Conservation (phyloP, 208 protist species). For the Entamoeba invadens region DNA sequence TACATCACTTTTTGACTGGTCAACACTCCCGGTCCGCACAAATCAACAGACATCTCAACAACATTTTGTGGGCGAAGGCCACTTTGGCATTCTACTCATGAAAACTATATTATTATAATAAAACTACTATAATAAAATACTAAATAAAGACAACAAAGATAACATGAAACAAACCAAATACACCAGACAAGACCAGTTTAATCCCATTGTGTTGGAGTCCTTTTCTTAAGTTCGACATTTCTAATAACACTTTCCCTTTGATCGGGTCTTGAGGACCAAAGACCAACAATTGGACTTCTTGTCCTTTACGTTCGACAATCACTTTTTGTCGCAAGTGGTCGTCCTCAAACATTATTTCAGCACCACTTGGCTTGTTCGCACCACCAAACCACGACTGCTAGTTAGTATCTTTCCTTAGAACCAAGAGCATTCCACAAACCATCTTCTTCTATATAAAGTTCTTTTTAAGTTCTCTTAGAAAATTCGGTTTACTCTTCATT, state of each 20-base stretch:
- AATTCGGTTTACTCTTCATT: too few relatives aligned
- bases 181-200: neutral
- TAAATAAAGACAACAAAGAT: too few relatives aligned
- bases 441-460: too few relatives aligned
- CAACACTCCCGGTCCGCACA: neutral
- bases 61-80: neutral
- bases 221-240: neutral
- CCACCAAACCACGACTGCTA: too few relatives aligned
- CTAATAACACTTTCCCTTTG: neutral
- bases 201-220: neutral
- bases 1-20: neutral
- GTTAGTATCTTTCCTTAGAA: too few relatives aligned
- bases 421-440: too few relatives aligned
- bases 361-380: neutral
- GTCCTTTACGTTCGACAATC: neutral
- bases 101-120: neutral
- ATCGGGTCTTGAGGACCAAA: neutral
- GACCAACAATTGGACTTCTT: neutral
- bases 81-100: neutral
- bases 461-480: too few relatives aligned
- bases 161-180: constrained; percentile 1
- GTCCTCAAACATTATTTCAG: neutral
- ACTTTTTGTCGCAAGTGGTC: neutral
- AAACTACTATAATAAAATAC: too few relatives aligned
- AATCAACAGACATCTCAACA: neutral